phyloP scores from a whole-genome alignment of 208 protist species.

The Leishmania turanica region DNA sequence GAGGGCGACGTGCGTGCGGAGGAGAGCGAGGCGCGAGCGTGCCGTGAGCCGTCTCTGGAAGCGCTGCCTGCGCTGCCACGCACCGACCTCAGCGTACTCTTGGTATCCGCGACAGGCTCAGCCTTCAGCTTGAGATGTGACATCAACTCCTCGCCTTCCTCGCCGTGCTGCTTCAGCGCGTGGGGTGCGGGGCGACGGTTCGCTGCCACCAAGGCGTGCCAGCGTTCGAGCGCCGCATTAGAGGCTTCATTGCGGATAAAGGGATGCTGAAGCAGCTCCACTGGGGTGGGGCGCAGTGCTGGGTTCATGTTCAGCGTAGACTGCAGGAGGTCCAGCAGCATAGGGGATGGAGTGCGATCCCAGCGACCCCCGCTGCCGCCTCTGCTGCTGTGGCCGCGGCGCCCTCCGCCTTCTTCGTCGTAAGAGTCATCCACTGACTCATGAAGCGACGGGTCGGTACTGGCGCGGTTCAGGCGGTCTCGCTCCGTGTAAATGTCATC shows the following conservation, averaged over 20 bases:
- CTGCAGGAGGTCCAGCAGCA: conserved; percentile 68
- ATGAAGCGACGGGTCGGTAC: neutral
- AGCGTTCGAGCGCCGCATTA: conserved; percentile 28
- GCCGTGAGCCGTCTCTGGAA: neutral
- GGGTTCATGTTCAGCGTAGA: conserved; percentile 53
- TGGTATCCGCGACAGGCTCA: neutral
- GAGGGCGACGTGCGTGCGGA: conserved; percentile 5
- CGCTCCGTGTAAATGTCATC: conserved; percentile 41
- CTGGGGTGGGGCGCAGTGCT: conserved; percentile 47
- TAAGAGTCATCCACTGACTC: neutral
- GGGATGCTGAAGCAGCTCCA: conserved; percentile 76
- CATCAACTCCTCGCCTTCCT: neutral
- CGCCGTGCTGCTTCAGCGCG: neutral
- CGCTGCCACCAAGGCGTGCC: conserved; percentile 33
- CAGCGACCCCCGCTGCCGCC: neutral
- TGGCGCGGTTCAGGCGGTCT: conserved; percentile 17
- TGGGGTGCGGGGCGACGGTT: conserved; percentile 13
- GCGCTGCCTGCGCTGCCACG: conserved; percentile 16
- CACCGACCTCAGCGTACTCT: neutral
- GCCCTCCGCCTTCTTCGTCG: neutral
- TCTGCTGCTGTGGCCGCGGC: neutral
- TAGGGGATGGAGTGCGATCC: conserved; percentile 34
- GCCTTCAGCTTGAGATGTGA: neutral
- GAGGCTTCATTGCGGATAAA: conserved; percentile 57
- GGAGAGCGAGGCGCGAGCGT: conserved; percentile 6